Base-by-base conservation (phyloP, 2,329 filamentous ascomycete species). In the Dactylellina parvicollis region DNA sequence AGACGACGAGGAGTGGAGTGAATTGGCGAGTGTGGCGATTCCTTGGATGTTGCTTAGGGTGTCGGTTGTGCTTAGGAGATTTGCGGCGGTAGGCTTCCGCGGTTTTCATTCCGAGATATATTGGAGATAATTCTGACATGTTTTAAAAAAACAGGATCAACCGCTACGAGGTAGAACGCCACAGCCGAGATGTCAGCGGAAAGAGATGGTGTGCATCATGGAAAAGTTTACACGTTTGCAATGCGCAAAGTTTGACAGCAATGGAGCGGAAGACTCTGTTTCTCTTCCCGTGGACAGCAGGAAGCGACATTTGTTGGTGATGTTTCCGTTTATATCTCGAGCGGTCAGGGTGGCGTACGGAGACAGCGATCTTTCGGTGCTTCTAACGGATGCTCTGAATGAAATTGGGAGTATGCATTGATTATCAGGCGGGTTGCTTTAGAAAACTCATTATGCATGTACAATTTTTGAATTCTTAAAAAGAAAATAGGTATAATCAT, bases 121-220 rank as follows among this genome's bases (percentile, higher is more conserved):
- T 22, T 24, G 16, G 30, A 38, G 18, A 24, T 9, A 12, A 62
- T 30, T 10, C 50, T 64, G 46, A 70, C 40, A 36, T 57, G 9
- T 30, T 50, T 20, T 30, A 18, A 20, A 0, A 46, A 5, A 36
- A 18, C 62, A 77, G 77, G 95, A 99, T 80, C 94, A 97, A 79
- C 93, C 94, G 0, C 83, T 99, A 18, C 86, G 95, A 12, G 93
- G 95, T 0, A 86, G 89, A 54, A 95, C 96, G 88, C 95, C 95
- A 3, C 91, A 95, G 79, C 94, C 94, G 0, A 83, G 92, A 3
- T 89, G 88, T 7, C 91, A 96, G 78, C 86, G 91, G 44, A 89
- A 86, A 74, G 95, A 96, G 79, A 82, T 99, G 9, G 79, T 90
- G 3, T 90, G 91, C 78, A 84, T 93, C 22, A 83, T 98, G 16